phyloP scores from a whole-genome alignment of 2,329 filamentous ascomycete species.

The Kalmusia sp. region DNA sequence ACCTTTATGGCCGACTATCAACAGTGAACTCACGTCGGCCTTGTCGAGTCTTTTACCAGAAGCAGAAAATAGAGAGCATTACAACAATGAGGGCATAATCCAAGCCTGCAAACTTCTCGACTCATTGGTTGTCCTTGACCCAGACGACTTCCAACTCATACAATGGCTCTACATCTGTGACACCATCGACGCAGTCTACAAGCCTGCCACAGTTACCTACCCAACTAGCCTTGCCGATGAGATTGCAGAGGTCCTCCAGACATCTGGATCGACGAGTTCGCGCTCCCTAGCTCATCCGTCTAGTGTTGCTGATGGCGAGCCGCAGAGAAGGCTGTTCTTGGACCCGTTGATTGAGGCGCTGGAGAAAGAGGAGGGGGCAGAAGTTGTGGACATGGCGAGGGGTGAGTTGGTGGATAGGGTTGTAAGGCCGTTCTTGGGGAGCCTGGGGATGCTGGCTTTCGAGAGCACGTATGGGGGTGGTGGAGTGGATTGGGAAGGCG shows the following conservation, averaged over 20 bases:
- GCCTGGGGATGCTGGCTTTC: constrained; percentile 91
- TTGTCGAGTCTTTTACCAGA: constrained; percentile 76
- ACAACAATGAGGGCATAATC: constrained; percentile 77
- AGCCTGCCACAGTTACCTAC: constrained; percentile 68
- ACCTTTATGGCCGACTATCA: constrained; percentile 88
- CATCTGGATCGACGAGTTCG: constrained; percentile 36
- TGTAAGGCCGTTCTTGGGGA: constrained; percentile 85
- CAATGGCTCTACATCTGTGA: constrained; percentile 98
- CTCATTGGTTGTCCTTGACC: constrained; percentile 81
- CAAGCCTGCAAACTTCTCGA: constrained; percentile 96
- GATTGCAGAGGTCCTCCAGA: constrained; percentile 73
- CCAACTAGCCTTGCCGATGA: constrained; percentile 83
- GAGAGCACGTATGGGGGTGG: constrained; percentile 92
- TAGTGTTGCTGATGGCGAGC: constrained; percentile 16
- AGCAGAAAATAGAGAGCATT: constrained; percentile 74
- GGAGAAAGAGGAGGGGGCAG: constrained; percentile 43
- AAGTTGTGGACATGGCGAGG: constrained; percentile 61
- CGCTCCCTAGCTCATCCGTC: constrained; percentile 13
- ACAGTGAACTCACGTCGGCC: constrained; percentile 81
- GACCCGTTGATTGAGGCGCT: constrained; percentile 47
- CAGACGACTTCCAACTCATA: constrained; percentile 97
- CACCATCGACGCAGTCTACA: constrained; percentile 94
- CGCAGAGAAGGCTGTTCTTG: constrained; percentile 50
- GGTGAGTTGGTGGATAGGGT: constrained; percentile 76
- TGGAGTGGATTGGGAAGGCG: constrained; percentile 34